These are phyloP conservation scores for Camptophora hylomeconis DNA, from an alignment of 2,329 filamentous ascomycete genomes.

Conservation along the genomic window DNA sequence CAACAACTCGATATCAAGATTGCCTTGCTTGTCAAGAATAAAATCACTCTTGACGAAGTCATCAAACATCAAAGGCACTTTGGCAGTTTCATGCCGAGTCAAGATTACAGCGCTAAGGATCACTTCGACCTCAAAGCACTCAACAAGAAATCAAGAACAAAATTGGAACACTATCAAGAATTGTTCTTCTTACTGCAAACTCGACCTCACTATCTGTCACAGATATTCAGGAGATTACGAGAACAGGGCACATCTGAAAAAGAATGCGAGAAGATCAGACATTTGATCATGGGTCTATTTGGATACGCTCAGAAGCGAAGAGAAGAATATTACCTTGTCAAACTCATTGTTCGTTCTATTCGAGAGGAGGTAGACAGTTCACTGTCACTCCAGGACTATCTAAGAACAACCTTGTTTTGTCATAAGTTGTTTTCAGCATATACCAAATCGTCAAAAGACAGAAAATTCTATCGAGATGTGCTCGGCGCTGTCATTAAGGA, in stretches of 20 bases:
- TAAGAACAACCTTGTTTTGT: slow-evolving; percentile 89
- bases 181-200: slow-evolving; percentile 96
- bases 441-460: slow-evolving; percentile 76
- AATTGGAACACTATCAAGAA: slow-evolving; percentile 93
- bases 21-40: slow-evolving; percentile 95
- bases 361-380: slow-evolving; percentile 73
- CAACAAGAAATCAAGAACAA: slow-evolving; percentile 91
- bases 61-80: slow-evolving; percentile 95
- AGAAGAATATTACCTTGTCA: slow-evolving; percentile 93
- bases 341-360: slow-evolving; percentile 69
- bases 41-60: slow-evolving; percentile 95
- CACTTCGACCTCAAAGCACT: slow-evolving; percentile 93
- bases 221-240: slow-evolving; percentile 71
- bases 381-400: slow-evolving; percentile 64
- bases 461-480: slow-evolving; percentile 81
- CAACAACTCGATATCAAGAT: slow-evolving; percentile 99
- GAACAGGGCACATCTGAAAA: slow-evolving; percentile 79
- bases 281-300: slow-evolving; percentile 90
- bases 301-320: slow-evolving; percentile 93
- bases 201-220: slow-evolving; percentile 84
- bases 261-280: slow-evolving; percentile 83
- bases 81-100: slow-evolving; percentile 72
- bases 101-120: slow-evolving; percentile 76
- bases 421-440: slow-evolving; percentile 75
- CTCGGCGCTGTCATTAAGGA: slow-evolving; percentile 76